phyloP scores from a whole-genome alignment of 108 stramenopile species.

The Cylindrotheca fusiformis region DNA sequence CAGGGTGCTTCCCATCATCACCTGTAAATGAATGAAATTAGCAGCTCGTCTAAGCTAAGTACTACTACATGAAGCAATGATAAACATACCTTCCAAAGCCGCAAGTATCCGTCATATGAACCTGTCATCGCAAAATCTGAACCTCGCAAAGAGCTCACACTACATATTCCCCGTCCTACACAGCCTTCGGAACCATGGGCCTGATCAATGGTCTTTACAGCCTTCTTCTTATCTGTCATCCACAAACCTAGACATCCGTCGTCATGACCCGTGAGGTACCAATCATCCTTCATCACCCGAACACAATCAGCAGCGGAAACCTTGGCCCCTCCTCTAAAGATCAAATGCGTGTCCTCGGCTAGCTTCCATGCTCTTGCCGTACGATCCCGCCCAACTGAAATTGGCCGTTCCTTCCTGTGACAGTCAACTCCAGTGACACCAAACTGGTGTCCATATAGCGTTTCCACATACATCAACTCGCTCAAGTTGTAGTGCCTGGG shows the following conservation, averaged over 20 bases:
- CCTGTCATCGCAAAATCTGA: constrained; percentile 84
- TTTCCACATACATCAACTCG: constrained; percentile 97
- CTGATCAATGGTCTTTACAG: constrained; percentile 52
- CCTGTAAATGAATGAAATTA: background rate
- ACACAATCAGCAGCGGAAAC: constrained; percentile 75
- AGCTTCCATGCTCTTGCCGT: constrained; percentile 97
- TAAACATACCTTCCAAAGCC: constrained; percentile 79
- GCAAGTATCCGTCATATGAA: constrained; percentile 83
- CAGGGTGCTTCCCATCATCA: constrained; percentile 41
- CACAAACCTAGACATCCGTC: constrained; percentile 90
- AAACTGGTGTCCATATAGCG: constrained; percentile 97
- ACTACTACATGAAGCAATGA: background rate
- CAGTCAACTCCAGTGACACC: constrained; percentile 85
- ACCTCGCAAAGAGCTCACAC: constrained; percentile 45
- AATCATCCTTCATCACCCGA: constrained; percentile 80
- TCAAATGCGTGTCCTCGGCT: constrained; percentile 94
- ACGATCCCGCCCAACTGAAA: constrained; percentile 86
- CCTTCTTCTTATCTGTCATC: constrained; percentile 92
- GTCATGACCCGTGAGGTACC: constrained; percentile 94
- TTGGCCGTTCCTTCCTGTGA: constrained; percentile 79
- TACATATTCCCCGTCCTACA: constrained; percentile 51
- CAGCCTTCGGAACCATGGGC: constrained; percentile 56
- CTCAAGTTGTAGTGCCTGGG: constrained; percentile 80
- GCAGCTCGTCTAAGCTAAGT: background rate
- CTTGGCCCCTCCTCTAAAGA: constrained; percentile 84